Conservation (phyloP, 2,329 filamentous ascomycete genomes). For the Colletotrichum sp. region DNA sequence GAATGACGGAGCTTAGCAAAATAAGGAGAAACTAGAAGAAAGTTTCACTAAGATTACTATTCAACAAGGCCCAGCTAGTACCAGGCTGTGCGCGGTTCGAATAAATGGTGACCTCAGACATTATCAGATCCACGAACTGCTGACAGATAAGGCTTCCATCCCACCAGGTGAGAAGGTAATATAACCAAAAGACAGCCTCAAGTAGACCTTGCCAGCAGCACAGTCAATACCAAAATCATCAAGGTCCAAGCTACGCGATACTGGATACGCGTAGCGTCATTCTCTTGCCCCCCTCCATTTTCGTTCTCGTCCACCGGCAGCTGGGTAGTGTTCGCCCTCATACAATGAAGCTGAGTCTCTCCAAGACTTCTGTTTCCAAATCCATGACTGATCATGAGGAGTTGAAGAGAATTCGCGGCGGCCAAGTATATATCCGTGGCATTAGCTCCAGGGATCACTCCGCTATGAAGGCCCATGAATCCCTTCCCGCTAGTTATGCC, state of each 20-base stretch:
- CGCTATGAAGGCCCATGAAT: neutral
- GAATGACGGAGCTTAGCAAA: neutral
- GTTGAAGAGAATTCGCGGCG: neutral
- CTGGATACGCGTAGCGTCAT: neutral
- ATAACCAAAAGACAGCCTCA: neutral
- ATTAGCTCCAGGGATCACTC: neutral
- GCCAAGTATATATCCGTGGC: neutral
- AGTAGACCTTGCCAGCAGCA: neutral
- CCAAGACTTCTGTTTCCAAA: neutral
- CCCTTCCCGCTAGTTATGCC: neutral
- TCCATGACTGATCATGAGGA: neutral
- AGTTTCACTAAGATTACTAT: neutral
- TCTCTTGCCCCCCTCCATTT: neutral
- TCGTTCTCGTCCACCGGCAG: neutral
- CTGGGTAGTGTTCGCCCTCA: neutral
- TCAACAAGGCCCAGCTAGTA: neutral
- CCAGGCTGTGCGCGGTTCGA: neutral
- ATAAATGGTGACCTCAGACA: neutral
- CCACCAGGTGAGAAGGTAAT: too few species aligned
- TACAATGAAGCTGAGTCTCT: neutral
- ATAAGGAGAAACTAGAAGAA: too few species aligned
- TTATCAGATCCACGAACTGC: too few species aligned
- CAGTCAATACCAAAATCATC: neutral
- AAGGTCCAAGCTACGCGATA: neutral
- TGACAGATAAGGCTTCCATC: too few species aligned